These are phyloP conservation scores for Penicillium herquei DNA, from an alignment of 495 filamentous ascomycete species.

Conservation along the genomic window DNA sequence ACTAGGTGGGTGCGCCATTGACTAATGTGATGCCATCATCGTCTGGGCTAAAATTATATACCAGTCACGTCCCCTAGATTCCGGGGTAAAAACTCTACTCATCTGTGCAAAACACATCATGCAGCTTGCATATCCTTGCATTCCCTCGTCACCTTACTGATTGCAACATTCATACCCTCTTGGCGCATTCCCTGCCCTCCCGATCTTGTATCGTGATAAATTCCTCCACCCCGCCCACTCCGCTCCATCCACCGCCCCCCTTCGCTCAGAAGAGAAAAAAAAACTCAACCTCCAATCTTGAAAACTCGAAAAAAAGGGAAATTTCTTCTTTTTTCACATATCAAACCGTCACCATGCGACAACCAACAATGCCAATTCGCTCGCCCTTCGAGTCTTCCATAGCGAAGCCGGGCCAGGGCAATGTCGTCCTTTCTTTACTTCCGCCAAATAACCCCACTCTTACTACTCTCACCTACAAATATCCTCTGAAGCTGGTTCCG, in stretches of 20 bases:
- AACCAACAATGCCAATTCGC: constrained; percentile 39
- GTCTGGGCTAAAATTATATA: constrained; percentile 21
- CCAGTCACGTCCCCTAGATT: constrained; percentile 14
- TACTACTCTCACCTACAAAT: constrained; percentile 78
- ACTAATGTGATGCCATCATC: constrained; percentile 25
- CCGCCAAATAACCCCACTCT: constrained; percentile 71
- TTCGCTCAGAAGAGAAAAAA: neutral
- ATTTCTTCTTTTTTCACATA: neutral
- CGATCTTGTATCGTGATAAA: constrained; percentile 11
- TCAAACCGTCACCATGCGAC: constrained; percentile 21
- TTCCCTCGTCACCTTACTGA: constrained; percentile 9
- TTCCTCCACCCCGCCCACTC: constrained; percentile 1
- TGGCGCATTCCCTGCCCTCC: constrained; percentile 13
- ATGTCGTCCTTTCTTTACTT: constrained; percentile 68
- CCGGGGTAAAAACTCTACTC: constrained; percentile 20
- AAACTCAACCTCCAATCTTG: neutral
- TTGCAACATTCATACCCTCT: constrained; percentile 7
- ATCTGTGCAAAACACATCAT: constrained; percentile 15
- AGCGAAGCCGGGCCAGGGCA: constrained; percentile 72
- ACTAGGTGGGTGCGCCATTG: constrained; percentile 11
- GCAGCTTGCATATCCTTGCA: constrained; percentile 12
- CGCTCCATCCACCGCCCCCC: neutral
- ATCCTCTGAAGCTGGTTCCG: constrained; percentile 91
- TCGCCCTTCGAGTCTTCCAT: constrained; percentile 69
- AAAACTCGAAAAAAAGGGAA: neutral